Base-by-base conservation (phyloP, 2,329 filamentous ascomycete species). In the Ilyonectria destructans region DNA sequence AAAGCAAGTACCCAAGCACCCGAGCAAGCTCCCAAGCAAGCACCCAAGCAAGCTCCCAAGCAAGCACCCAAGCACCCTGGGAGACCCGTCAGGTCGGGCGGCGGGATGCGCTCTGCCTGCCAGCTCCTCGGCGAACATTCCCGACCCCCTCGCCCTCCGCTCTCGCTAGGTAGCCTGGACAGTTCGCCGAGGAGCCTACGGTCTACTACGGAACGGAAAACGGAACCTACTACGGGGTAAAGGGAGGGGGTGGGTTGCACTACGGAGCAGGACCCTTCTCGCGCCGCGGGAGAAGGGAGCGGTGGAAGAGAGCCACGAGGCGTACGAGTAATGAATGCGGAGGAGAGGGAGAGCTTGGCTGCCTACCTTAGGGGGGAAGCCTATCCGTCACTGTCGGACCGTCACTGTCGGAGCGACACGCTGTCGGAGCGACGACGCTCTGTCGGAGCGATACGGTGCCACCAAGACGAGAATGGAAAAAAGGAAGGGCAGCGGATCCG, bases 71-170 rank as follows among this genome's bases (percentile, higher is more conserved):
- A 33, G 26, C 26, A 26, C 26, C 33, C 37, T 15, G 13, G 37
- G 13, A 15, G 45, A 58, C 46, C 60, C 69, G 58, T 57, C 51
- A 33, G 55, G 62, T 70, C 68, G 68, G 68, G 65, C 66, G 62
- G 60, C 68, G 49, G 68, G 59, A 60, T 65, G 51, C 56, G 63
- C 54, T 64, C 51, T 57, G 19, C 46, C 12, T 17, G 23, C 23
- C 23, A 51, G 23, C 45, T 29, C 15, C 26, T 51, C 62, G 56
- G 63, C 51, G 59, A 63, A 35, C 56, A 62, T 43, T 69, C 40
- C 69, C 69, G 68, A 70, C 48, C 49, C 48, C 49, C 23, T 23
- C 26, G 31, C 13, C 23, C 52, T n/a, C 21, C 37, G 6, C 37
- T 40, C 37, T 13, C 35, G 35, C 37, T 15, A 54, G 23, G 10